These are phyloP conservation scores for Kuraishia molischiana DNA, from an alignment of 805 yeast species.

Conservation along the genomic window DNA sequence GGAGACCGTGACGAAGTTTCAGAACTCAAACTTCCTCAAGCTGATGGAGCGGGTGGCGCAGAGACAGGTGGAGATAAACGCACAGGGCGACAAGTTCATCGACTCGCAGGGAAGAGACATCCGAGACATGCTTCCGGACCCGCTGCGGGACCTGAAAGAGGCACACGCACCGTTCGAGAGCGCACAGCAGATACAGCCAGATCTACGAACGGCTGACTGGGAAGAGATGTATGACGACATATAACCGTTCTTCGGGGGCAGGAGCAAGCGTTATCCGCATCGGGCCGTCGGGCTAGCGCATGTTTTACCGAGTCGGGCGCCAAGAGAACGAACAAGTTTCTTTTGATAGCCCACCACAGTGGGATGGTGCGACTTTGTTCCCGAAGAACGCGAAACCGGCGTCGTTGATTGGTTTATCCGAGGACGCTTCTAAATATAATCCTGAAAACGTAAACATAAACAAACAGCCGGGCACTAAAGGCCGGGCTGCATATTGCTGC, in stretches of 20 bases:
- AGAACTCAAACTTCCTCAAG: constrained; percentile 28
- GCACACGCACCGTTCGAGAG: constrained; percentile 5
- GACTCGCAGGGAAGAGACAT: constrained; percentile 27
- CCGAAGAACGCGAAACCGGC: no score
- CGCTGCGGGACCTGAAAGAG: constrained; percentile 14
- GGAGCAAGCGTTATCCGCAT: no score
- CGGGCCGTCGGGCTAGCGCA: no score
- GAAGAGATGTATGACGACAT: background rate
- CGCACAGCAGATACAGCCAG: background rate
- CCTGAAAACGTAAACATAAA: no score
- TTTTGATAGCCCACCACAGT: no score
- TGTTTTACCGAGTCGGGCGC: no score
- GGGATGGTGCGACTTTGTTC: no score
- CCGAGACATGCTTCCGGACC: constrained; percentile 17
- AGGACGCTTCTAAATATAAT: no score
- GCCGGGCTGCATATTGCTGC: no score
- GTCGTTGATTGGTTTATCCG: no score
- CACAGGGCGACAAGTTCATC: constrained; percentile 25
- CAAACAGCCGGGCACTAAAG: no score
- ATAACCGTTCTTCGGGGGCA: background rate
- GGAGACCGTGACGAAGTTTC: constrained; percentile 24
- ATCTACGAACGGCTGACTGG: background rate
- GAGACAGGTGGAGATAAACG: constrained; percentile 26
- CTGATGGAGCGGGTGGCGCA: constrained; percentile 29
- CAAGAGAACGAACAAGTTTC: no score